Conservation (phyloP, 495 filamentous ascomycete species). For the Talaromyces liani region DNA sequence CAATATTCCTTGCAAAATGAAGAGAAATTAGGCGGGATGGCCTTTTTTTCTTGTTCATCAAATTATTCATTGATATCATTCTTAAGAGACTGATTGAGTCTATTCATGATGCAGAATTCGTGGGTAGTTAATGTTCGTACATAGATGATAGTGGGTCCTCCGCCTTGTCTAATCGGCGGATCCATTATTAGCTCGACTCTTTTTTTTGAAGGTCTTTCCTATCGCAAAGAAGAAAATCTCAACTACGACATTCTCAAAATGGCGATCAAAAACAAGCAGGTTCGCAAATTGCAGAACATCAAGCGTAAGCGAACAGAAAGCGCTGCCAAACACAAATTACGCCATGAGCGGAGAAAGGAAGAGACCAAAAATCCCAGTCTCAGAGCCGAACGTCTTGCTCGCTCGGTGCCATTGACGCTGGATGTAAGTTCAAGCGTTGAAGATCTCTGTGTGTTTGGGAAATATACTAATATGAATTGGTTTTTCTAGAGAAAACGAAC, state of each 20-base stretch:
- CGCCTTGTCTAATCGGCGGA: not conserved
- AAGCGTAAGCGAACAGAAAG: constrained; percentile 69
- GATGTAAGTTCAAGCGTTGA: constrained; percentile 33
- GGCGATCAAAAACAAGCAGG: constrained; percentile 57
- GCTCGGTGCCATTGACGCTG: constrained; percentile 76
- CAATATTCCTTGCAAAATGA: no score
- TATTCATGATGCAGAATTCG: no score
- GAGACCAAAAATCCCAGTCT: constrained; percentile 79
- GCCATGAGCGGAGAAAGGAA: constrained; percentile 70
- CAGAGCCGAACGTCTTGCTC: constrained; percentile 58
- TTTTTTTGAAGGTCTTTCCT: not conserved
- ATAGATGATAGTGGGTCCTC: not conserved
- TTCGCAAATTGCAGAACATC: constrained; percentile 65
- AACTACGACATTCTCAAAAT: not conserved
- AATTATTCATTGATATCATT: no score
- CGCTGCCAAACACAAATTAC: constrained; percentile 63
- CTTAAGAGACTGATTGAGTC: no score
- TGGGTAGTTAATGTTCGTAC: no score
- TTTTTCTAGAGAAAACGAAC: constrained; percentile 38
- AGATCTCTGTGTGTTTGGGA: not conserved
- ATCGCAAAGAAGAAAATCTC: not conserved
- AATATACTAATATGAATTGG: not conserved
- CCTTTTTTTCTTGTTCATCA: no score
- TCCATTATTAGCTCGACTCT: not conserved
- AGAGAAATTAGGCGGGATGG: no score